Evolutionary conservation across 352 stramenopile species (phyloP), one percentile per base, ranked within the genome.

Genomic region (Phytopythium kandeliae): DNA sequence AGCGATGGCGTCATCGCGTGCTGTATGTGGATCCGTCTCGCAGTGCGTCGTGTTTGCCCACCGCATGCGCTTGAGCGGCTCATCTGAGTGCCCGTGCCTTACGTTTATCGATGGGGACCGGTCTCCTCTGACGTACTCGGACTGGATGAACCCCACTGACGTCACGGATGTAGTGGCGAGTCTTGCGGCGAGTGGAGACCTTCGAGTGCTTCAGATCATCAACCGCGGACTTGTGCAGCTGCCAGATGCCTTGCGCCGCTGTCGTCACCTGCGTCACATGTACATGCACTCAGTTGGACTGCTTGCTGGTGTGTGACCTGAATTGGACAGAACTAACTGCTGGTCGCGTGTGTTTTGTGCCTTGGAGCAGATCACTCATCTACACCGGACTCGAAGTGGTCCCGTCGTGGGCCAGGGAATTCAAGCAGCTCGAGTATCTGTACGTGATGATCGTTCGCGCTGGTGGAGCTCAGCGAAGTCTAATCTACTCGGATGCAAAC

Each of bases 61-160:
- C 19, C 22, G 51, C 8, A 63, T 48, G 60, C n/a, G n/a, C n/a
- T 59, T 46, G 24, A 37, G 25, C 2, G 41, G 41, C 16, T 21
- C 17, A 0, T 38, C 30, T n/a, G n/a, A n/a, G 12, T 71, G 59
- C 33, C 63, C 63, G 34, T 71, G 63, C 25, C 55, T 68, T 17
- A 51, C 54, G 16, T 30, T 71, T 16, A 62, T 71, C 31, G 59
- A 71, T 17, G 63, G 48, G 1, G 38, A 71, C 26, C 55, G 48
- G 3, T 49, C 60, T 9, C 63, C 63, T 11, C 9, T 33, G 16
- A 65, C 59, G 25, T 50, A 40, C 35, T 10, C 58, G 12, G 55
- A 68, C 21, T 68, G 60, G 59, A 58, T 60, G 38, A 46, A 52
- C 17, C 56, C 63, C 19, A 42, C 53, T 19, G 59, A 71, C 45